phyloP scores from a whole-genome alignment of 2,329 filamentous ascomycete species.

The Fusarium subtropicale region DNA sequence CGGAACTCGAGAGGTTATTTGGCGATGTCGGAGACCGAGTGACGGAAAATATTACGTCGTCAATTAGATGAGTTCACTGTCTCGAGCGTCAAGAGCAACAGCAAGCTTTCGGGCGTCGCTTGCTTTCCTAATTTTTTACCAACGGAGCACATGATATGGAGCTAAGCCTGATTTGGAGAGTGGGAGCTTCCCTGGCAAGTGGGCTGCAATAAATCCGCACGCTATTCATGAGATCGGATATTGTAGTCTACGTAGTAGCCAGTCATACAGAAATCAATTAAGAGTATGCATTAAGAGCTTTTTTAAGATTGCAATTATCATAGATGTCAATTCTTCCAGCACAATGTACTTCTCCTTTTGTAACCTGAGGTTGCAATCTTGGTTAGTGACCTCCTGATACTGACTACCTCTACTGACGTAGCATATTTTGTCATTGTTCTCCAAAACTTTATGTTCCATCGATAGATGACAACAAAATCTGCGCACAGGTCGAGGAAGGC shows the following conservation, averaged over 20 bases:
- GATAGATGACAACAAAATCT: not conserved
- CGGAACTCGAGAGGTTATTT: constrained; percentile 13
- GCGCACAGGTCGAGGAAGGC: too few relatives aligned
- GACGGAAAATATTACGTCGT: constrained; percentile 39
- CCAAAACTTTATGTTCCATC: not conserved
- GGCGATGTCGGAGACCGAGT: constrained; percentile 18
- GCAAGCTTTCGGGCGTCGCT: constrained; percentile 45
- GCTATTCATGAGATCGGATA: not conserved
- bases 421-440: not conserved
- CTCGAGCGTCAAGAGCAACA: constrained; percentile 39
- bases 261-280: not conserved
- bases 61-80: constrained; percentile 35
- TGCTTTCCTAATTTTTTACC: constrained; percentile 46
- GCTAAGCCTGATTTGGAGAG: constrained; percentile 37
- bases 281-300: not conserved
- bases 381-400: not conserved
- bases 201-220: not conserved
- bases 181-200: constrained; percentile 27
- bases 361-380: not conserved
- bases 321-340: not conserved
- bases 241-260: not conserved
- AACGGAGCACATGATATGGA: constrained; percentile 42
- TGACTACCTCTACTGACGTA: not conserved
- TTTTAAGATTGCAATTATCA: not conserved
- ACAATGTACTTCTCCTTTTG: not conserved